These are phyloP conservation scores for Suillus paluster DNA, from an alignment of 768 basidiomycete species.

Conservation along the genomic window DNA sequence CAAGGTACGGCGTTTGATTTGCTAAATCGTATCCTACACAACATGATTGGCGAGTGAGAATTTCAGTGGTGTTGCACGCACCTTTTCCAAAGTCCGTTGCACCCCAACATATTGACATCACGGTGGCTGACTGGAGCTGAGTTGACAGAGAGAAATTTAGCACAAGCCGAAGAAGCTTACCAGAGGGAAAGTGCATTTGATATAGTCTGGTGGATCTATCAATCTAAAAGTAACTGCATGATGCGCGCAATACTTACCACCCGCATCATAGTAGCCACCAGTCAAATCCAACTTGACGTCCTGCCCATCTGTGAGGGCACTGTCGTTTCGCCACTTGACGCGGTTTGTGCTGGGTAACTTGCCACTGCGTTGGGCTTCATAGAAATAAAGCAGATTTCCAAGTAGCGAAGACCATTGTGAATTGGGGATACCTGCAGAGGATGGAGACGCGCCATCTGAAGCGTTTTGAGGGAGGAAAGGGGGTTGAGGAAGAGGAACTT, in stretches of 20 bases:
- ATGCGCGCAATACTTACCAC: slow-evolving; percentile 54
- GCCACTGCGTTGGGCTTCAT: slow-evolving; percentile 90
- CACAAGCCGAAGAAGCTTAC: slow-evolving; percentile 42
- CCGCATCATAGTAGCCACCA: slow-evolving; percentile 94
- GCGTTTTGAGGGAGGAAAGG: slow-evolving; percentile 67
- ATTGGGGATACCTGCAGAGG: slow-evolving; percentile 58
- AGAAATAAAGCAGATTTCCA: slow-evolving; percentile 85
- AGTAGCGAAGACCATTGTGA: slow-evolving; percentile 82
- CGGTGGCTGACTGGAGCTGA: slow-evolving; percentile 64
- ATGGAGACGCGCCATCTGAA: slow-evolving; percentile 55
- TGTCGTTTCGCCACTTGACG: slow-evolving; percentile 88
- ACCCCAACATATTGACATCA: slow-evolving; percentile 92
- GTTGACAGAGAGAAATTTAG: neutral
- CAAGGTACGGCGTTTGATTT: slow-evolving; percentile 91
- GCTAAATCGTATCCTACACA: slow-evolving; percentile 75
- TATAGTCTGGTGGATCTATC: slow-evolving; percentile 60
- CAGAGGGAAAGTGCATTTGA: slow-evolving; percentile 87
- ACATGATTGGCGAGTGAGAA: slow-evolving; percentile 2
- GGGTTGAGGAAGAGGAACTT: slow-evolving; percentile 66
- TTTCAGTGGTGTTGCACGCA: slow-evolving; percentile 25
- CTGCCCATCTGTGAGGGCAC: slow-evolving; percentile 74
- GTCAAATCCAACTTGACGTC: slow-evolving; percentile 76
- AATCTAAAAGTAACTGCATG: slow-evolving; percentile 3
- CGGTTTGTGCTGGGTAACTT: slow-evolving; percentile 68
- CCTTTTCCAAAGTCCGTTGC: slow-evolving; percentile 84